Evolutionary conservation across 192 early-diverging fungal species (phyloP), one percentile per base, ranked within the genome.

Genomic region (Backusella morwellensis): DNA sequence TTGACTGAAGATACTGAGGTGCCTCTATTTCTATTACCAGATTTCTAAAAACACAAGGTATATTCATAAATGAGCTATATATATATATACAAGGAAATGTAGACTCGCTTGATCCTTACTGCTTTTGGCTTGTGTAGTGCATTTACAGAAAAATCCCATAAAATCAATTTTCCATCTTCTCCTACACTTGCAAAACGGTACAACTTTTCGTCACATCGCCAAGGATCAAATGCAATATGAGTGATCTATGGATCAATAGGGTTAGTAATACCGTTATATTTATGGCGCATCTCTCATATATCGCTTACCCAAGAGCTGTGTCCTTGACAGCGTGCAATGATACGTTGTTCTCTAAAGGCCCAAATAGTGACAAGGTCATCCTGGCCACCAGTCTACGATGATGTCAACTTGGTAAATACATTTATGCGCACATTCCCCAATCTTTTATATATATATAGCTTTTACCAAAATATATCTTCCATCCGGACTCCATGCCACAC

Each of bases 101-200:
- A 35, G 34, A 34, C 32, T 8, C 32, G 32, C 3, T 44, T 6
- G 29, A 17, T 21, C 50, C 87, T 80, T 87, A 88, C 87, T 40
- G 84, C 84, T 76, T 94, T 93, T 7, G 97, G 95, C 9, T 91
- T 87, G 75, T 93, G 93, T 19, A 98, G 78, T 0, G 93, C 90
- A 15, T 87, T 78, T n/a, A 96, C 87, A 47, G 93, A 93, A 81
- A 99, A 97, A 77, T 99, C 98, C 97, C 98, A 99, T 6, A 99
- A 77, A 26, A 94, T 83, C 8, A 99, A 74, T 76, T 90, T 88
- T 0, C 93, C 90, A 81, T 98, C 98, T 69, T 99, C 97, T 17
- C 94, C 97, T 47, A 97, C 94, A 75, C 94, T 96, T 54, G 91
- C 93, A 80, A 99, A 94, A 14, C 97, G 85, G 81, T 96, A 98